These are phyloP conservation scores for Gomphus bonarii DNA, from an alignment of 1,284 basidiomycete species.

Conservation along the genomic window DNA sequence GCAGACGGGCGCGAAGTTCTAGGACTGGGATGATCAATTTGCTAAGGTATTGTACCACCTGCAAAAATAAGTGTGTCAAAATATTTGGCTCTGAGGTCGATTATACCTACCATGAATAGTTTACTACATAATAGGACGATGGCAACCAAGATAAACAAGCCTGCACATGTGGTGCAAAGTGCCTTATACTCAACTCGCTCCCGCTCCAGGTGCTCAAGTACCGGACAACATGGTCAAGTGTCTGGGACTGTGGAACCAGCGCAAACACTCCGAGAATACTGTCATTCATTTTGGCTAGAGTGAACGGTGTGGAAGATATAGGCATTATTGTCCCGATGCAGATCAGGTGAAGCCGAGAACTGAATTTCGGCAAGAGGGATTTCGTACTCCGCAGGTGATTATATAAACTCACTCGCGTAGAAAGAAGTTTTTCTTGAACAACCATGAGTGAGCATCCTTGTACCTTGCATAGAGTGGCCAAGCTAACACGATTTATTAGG, in stretches of 20 bases:
- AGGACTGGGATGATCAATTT: constrained; percentile 61
- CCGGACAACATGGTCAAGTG: constrained; percentile 57
- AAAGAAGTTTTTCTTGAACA: constrained; percentile 5
- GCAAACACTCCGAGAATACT: constrained; percentile 52
- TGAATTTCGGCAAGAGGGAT: background rate
- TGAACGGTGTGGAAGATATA: constrained; percentile 5
- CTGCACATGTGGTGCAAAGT: constrained; percentile 2
- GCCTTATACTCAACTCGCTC: constrained; percentile 52
- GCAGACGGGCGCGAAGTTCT: constrained; percentile 53
- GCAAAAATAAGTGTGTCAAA: background rate
- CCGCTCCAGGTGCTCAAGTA: constrained; percentile 74
- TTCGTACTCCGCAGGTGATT: constrained; percentile 4
- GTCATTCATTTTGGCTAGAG: constrained; percentile 36
- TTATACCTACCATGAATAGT: constrained; percentile 50
- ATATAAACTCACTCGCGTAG: background rate
- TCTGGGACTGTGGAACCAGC: constrained; percentile 44
- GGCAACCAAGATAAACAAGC: constrained; percentile 5
- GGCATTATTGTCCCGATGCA: background rate
- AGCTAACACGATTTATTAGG: constrained; percentile 16
- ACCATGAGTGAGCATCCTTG: constrained; percentile 3
- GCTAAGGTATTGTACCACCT: constrained; percentile 62
- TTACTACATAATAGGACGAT: constrained; percentile 36
- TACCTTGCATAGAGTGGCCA: background rate
- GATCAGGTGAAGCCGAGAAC: no score
- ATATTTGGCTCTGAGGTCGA: background rate